A percentile compares a stretch with the other conserved stretches of the same genome.
phyloP scores from a whole-genome alignment of 1,284 basidiomycete genomes.

The Exobasidium rhododendri region DNA sequence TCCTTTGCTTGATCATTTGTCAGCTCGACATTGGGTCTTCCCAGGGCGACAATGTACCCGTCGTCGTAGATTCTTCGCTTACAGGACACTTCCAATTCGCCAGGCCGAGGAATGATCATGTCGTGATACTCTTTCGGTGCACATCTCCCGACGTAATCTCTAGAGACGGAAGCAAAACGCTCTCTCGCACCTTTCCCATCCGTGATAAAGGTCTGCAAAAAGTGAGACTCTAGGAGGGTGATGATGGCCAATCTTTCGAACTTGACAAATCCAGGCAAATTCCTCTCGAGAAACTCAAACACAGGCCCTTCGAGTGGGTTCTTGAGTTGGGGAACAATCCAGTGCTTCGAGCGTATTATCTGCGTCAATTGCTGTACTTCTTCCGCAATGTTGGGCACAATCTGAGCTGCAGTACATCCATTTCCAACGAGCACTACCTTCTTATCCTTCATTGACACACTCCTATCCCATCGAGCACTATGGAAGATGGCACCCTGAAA shows the following conservation, averaged over 20 bases:
- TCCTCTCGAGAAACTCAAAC: conserved; percentile 39
- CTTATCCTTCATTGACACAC: conserved; percentile 48
- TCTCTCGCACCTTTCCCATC: conserved; percentile 18
- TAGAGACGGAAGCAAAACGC: conserved; percentile 31
- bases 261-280: conserved; percentile 27
- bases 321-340: conserved; percentile 36
- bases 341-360: conserved; percentile 29
- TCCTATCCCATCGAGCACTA: conserved; percentile 52
- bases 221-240: conserved; percentile 45
- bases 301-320: conserved; percentile 34
- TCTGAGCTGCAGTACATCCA: conserved; percentile 46
- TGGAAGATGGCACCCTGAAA: conserved; percentile 53
- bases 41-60: conserved; percentile 35
- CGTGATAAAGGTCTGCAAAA: conserved; percentile 31
- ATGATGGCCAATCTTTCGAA: conserved; percentile 37
- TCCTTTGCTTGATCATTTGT: conserved; percentile 30
- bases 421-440: conserved; percentile 53
- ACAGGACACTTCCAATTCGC: conserved; percentile 24
- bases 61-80: conserved; percentile 49
- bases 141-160: conserved; percentile 32
- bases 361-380: conserved; percentile 17
- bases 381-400: conserved; percentile 24
- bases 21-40: conserved; percentile 36
- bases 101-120: conserved; percentile 31
- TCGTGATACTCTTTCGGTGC: conserved; percentile 49